phyloP scores from a whole-genome alignment of 2,329 filamentous ascomycete species.

The Scedosporium apiospermum region DNA sequence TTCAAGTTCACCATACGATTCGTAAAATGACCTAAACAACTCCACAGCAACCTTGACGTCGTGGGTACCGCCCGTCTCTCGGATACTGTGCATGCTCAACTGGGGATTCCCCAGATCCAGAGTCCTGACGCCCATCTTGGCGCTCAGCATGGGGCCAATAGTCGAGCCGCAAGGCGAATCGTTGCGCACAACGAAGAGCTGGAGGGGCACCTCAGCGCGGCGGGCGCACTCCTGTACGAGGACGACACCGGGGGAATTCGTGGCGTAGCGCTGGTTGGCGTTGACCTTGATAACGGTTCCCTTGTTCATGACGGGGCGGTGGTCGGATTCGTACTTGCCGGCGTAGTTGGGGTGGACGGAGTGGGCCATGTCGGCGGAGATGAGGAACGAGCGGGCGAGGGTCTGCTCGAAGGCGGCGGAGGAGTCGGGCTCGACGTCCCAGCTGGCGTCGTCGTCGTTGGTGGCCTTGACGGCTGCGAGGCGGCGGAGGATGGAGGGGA shows the following conservation, averaged over 20 bases:
- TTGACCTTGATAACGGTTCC: constrained; percentile 97
- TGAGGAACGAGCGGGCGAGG: constrained; percentile 79
- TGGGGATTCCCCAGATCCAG: constrained; percentile 91
- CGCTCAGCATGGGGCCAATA: constrained; percentile 93
- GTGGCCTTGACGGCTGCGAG: constrained; percentile 65
- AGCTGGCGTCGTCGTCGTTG: constrained; percentile 37
- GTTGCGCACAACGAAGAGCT: constrained; percentile 93
- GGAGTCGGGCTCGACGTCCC: constrained; percentile 48
- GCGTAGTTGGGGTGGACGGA: constrained; percentile 92
- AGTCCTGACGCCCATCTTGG: constrained; percentile 76
- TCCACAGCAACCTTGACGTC: constrained; percentile 82
- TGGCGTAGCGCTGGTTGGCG: constrained; percentile 93
- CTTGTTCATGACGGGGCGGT: constrained; percentile 92
- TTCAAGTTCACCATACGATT: constrained; percentile 74
- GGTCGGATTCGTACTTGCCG: constrained; percentile 81
- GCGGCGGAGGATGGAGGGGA: constrained; percentile 78
- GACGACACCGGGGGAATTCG: constrained; percentile 91
- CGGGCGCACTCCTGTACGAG: constrained; percentile 80
- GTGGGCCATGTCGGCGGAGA: constrained; percentile 97
- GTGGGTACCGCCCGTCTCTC: constrained; percentile 80
- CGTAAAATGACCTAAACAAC: constrained; percentile 81
- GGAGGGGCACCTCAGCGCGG: constrained; percentile 68
- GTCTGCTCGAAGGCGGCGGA: constrained; percentile 89
- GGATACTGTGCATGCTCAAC: constrained; percentile 92
- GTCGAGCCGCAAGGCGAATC: constrained; percentile 92